Base-by-base conservation (phyloP, 1,284 basidiomycete genomes). In the Cryptococcus maquisensis region DNA sequence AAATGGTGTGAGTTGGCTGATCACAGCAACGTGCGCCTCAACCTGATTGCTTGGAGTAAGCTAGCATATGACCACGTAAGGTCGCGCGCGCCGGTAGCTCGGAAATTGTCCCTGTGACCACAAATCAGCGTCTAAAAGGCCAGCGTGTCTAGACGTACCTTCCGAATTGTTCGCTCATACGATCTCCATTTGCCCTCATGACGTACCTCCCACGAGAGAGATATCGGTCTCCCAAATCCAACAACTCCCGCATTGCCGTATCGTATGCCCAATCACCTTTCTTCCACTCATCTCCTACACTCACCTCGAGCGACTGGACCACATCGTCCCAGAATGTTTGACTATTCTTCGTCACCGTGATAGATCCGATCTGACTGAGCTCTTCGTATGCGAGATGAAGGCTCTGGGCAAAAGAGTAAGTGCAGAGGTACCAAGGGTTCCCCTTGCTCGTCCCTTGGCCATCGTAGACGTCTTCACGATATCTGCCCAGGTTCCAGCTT, bases 361-460 rank as follows among this genome's bases (percentile, higher is more conserved):
- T 67, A 9, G 32, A n/a, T 15, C 64, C 60, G 20, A 51, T 35
- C n/a, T 40, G 18, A 3, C 28, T 24, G 51, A 70, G 68, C 15
- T 44, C 49, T 1, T 57, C 44, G 49, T 59, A 49, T 12, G 70
- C 66, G 4, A 64, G 62, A 61, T 73, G 77, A 15, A 79, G 59
- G 45, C 71, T 65, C 41, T 79, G 73, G 6, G 78, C 69, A 9
- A 77, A 68, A 0, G 76, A 70, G 42, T 72, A 65, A 7, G 76
- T 78, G 56, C 73, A 71, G 26, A 79, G 68, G 61, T 71, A 77
- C 78, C 78, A 80, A 2, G 79, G 77, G 59, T 78, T 74, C 2
- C 70, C 78, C 23, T 55, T 55, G 13, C 69, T 67, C 16, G 61
- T 61, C 12, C 74, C 73, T 4, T 72, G 63, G 18, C 78, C 74